phyloP scores from a whole-genome alignment of 352 stramenopile species.

The Globisporangium carolinianum region DNA sequence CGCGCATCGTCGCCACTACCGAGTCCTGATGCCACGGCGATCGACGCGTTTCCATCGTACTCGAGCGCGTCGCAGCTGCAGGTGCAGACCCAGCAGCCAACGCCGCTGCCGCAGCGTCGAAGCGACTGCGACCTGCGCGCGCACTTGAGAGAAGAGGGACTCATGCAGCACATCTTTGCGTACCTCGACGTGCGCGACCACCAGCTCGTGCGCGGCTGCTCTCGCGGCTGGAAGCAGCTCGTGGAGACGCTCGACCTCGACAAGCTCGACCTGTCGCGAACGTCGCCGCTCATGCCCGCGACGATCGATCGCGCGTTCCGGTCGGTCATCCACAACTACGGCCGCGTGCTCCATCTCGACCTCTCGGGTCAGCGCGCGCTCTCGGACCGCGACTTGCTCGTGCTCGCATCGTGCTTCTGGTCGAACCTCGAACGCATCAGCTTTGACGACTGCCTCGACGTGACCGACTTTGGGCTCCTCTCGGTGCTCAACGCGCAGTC shows the following conservation, averaged over 20 bases:
- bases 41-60: background rate
- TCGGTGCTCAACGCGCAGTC: slow-evolving; percentile 82
- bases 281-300: slow-evolving; percentile 37
- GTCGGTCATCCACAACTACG: slow-evolving; percentile 64
- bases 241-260: slow-evolving; percentile 65
- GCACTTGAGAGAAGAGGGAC: slow-evolving; percentile 43
- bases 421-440: slow-evolving; percentile 54
- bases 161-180: slow-evolving; percentile 52
- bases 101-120: background rate
- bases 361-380: slow-evolving; percentile 68
- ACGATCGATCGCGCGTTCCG: slow-evolving; percentile 55
- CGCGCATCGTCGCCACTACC: background rate
- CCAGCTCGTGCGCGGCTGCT: slow-evolving; percentile 50
- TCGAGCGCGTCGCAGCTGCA: background rate
- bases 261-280: slow-evolving; percentile 49
- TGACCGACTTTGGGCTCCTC: slow-evolving; percentile 75
- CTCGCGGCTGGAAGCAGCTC: slow-evolving; percentile 50
- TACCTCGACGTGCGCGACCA: slow-evolving; percentile 76
- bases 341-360: slow-evolving; percentile 45
- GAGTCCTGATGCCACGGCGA: background rate
- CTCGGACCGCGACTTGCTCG: slow-evolving; percentile 62
- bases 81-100: background rate
- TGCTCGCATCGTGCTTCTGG: slow-evolving; percentile 80
- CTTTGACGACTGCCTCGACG: slow-evolving; percentile 63
- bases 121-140: slow-evolving; percentile 28